Conservation (phyloP, 495 filamentous ascomycete genomes). For the Trichoderma gamsii region DNA sequence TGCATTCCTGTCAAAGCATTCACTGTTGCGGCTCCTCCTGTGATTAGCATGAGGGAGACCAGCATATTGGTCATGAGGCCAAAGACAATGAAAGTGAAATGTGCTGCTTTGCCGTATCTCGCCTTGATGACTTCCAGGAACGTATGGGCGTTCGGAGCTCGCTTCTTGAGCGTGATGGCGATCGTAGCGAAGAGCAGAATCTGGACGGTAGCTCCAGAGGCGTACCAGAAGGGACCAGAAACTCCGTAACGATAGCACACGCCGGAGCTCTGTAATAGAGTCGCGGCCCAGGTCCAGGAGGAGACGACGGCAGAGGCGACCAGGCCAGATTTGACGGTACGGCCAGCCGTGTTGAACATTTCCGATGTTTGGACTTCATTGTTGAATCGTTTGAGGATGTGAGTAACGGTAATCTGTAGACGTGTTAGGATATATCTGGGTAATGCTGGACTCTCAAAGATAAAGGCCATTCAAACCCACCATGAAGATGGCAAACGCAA, state of each 20-base stretch:
- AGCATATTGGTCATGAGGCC: constrained; percentile 79
- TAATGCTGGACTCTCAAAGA: too few species aligned
- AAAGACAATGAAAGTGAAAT: constrained; percentile 73
- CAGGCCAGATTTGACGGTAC: constrained; percentile 89
- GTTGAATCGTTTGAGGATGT: constrained; percentile 78
- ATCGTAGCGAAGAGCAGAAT: constrained; percentile 88
- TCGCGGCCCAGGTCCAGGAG: constrained; percentile 92
- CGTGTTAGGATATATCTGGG: neutral
- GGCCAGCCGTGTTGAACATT: constrained; percentile 92
- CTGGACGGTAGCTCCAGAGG: constrained; percentile 59
- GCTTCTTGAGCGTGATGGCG: constrained; percentile 87
- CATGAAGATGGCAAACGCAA: constrained; percentile 73
- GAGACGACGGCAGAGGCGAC: constrained; percentile 95
- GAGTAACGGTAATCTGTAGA: constrained; percentile 57
- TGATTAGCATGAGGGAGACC: constrained; percentile 85
- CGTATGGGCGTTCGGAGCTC: constrained; percentile 80
- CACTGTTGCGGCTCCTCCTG: constrained; percentile 84
- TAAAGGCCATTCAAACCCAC: constrained; percentile 36
- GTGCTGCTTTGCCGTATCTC: constrained; percentile 55
- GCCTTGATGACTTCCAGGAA: constrained; percentile 68
- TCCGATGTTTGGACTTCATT: constrained; percentile 93
- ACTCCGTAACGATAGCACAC: constrained; percentile 92
- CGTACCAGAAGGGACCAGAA: constrained; percentile 90
- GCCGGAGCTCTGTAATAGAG: constrained; percentile 72
- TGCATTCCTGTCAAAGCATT: constrained; percentile 79